Base-by-base conservation (phyloP, 148 eudicot species). In the Tetragonia tetragonoides region DNA sequence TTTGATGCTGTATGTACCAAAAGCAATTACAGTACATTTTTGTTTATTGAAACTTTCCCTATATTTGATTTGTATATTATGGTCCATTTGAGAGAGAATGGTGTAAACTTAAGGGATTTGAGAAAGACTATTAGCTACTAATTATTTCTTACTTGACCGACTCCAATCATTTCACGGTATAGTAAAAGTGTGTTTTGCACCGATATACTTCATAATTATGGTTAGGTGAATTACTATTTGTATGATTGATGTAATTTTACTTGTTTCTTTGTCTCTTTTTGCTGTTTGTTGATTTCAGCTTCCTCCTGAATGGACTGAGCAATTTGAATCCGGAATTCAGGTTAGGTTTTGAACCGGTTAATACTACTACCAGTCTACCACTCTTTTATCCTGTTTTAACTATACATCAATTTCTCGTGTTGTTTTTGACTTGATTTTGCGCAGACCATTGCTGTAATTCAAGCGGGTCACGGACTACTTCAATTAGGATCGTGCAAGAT, bases 401-500 rank as follows among this genome's bases (percentile, higher is more conserved):
- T 10, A 72, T 56, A n/a, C 15, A 10, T 37, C 0, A 34, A 62
- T 9, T 66, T 6, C 10, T 39, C 57, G n/a, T 53, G 73, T 60
- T 62, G 67, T 40, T 18, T 21, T 51, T 49, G 59, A 34, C 20
- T 14, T 21, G 67, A 3, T 70, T 47, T 28, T 71, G 21, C 41
- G 70, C 89, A 95, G 99, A 95, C 99, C 5, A 95, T 95, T 73
- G 99, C 99, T 81, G 99, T 95, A 77, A 95, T 95, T 78, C 99
- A 95, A 89, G 99, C 99, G 73, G 99, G 97, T 75, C 99, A 95
- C 84, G 99, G 99, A 42, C 97, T 95, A 68, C 93, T 95, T 74
- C 99, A 95, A 56, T 86, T 95, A 39, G 99, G 99, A 59, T 95
- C 99, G 54, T 95, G 99, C 99, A 95, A 95, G 84, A 95, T 91